Conservation (phyloP, 2,329 filamentous ascomycete genomes). For the Colletotrichum musicola region DNA sequence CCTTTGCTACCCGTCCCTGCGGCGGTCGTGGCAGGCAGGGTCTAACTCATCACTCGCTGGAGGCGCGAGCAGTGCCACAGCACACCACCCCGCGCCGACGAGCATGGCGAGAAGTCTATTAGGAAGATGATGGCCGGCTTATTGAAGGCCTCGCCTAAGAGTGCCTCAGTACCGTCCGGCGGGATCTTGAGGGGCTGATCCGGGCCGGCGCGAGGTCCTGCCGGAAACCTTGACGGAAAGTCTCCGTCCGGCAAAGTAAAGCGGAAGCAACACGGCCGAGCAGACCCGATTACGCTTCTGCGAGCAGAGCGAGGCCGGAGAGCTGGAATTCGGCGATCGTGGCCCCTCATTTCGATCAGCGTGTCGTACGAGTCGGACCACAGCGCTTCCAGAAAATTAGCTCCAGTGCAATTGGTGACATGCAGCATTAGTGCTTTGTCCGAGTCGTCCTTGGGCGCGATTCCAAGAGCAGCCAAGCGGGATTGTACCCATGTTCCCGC, state of each 20-base stretch:
- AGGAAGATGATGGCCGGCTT: too few species aligned
- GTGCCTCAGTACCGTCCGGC: slow-evolving; percentile 4
- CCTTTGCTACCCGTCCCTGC: slow-evolving; percentile 14
- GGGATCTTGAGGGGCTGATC: slow-evolving; percentile 15
- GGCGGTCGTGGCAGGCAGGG: slow-evolving; percentile 12
- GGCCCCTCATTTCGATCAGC: slow-evolving; percentile 27
- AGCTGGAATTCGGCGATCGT: slow-evolving; percentile 15
- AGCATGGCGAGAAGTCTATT: too few species aligned
- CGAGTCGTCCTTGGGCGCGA: slow-evolving; percentile 24
- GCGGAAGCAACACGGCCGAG: slow-evolving; percentile 4
- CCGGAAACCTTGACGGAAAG: background rate
- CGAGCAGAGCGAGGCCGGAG: background rate
- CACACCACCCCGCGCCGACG: background rate
- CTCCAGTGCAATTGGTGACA: slow-evolving; percentile 34
- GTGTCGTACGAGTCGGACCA: slow-evolving; percentile 32
- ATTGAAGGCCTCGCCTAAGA: background rate
- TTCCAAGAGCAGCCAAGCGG: slow-evolving; percentile 33
- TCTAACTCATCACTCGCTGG: slow-evolving; percentile 7
- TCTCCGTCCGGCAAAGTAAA: background rate
- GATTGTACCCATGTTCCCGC: slow-evolving; percentile 32
- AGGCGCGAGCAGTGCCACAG: background rate
- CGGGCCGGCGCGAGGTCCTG: slow-evolving; percentile 6
- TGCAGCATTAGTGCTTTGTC: slow-evolving; percentile 37
- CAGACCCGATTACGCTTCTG: background rate
- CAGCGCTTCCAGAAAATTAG: slow-evolving; percentile 32